These are phyloP conservation scores for Elsinoe perseae DNA, from an alignment of 2,329 filamentous ascomycete genomes.

Conservation along the genomic window DNA sequence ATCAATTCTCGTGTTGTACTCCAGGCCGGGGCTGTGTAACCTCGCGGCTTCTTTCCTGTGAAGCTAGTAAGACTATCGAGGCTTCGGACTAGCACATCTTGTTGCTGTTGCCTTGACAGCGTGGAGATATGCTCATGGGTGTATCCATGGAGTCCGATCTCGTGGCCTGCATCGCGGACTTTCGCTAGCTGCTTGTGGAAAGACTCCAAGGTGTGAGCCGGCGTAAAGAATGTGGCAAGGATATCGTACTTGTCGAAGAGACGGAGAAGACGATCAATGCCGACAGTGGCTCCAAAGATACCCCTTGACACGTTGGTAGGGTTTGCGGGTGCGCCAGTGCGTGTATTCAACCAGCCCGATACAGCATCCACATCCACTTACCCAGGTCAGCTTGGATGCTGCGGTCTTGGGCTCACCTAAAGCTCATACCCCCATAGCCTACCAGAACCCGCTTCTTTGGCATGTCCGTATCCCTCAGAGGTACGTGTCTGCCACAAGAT, in stretches of 20 bases:
- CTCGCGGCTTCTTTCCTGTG: constrained; percentile 34
- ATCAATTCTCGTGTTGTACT: constrained; percentile 33
- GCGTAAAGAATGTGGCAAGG: constrained; percentile 37
- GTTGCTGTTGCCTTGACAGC: constrained; percentile 29
- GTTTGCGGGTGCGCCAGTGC: constrained; percentile 31
- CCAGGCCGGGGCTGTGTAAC: constrained; percentile 41
- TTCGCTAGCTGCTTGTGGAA: constrained; percentile 44
- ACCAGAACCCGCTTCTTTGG: constrained; percentile 33
- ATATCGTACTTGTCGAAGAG: constrained; percentile 37
- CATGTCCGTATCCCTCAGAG: too few relatives aligned
- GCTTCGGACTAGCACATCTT: constrained; percentile 32
- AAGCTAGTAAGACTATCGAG: constrained; percentile 35
- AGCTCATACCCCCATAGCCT: constrained; percentile 30
- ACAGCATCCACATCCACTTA: constrained; percentile 36
- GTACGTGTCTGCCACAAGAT: too few relatives aligned
- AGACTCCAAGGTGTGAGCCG: constrained; percentile 39
- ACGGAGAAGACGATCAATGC: constrained; percentile 35
- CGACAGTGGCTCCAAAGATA: constrained; percentile 36
- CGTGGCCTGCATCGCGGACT: constrained; percentile 37
- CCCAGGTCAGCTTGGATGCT: background rate
- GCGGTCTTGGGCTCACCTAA: background rate
- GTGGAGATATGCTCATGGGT: constrained; percentile 33
- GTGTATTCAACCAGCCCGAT: constrained; percentile 36
- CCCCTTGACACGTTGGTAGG: constrained; percentile 35
- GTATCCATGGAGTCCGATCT: constrained; percentile 38